These are phyloP conservation scores for Neonectria magnoliae DNA, from an alignment of 2,329 filamentous ascomycete species.

Conservation along the genomic window DNA sequence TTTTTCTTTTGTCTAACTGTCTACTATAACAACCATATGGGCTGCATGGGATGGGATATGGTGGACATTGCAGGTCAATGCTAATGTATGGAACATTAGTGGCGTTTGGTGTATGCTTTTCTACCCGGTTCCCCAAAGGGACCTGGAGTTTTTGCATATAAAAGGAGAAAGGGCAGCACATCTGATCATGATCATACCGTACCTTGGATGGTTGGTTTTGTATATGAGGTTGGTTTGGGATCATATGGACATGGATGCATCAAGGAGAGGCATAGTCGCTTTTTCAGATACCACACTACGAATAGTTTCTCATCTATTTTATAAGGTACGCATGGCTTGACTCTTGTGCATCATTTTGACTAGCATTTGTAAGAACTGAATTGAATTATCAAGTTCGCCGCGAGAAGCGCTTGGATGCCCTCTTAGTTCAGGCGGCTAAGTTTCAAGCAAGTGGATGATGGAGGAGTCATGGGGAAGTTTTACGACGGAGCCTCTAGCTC, in stretches of 20 bases:
- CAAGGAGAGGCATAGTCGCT: conserved; percentile 33
- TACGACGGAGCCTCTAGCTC: background rate
- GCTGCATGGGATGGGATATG: conserved; percentile 30
- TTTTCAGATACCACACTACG: conserved; percentile 42
- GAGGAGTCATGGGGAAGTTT: conserved; percentile 5
- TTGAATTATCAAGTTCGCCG: background rate
- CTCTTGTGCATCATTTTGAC: background rate
- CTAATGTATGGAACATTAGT: conserved; percentile 18
- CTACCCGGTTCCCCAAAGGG: conserved; percentile 14
- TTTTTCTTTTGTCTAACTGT: conserved; percentile 32
- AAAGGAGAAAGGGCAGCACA: conserved; percentile 26
- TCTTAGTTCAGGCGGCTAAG: background rate
- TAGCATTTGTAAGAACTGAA: background rate
- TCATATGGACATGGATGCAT: conserved; percentile 33
- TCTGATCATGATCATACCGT: conserved; percentile 1
- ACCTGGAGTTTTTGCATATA: conserved; percentile 36
- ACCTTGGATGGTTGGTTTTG: conserved; percentile 2
- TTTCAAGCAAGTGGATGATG: conserved; percentile 15
- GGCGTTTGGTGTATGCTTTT: conserved; percentile 34
- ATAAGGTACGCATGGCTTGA: background rate
- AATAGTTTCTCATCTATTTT: conserved; percentile 33
- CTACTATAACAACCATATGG: conserved; percentile 30
- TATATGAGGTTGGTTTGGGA: conserved; percentile 14
- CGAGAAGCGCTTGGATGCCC: background rate
- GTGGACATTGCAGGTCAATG: conserved; percentile 14